Evolutionary conservation across 2,329 filamentous ascomycete genomes (phyloP), one percentile per base, ranked within the genome.

Genomic region (Hirsutella rhossiliensis): DNA sequence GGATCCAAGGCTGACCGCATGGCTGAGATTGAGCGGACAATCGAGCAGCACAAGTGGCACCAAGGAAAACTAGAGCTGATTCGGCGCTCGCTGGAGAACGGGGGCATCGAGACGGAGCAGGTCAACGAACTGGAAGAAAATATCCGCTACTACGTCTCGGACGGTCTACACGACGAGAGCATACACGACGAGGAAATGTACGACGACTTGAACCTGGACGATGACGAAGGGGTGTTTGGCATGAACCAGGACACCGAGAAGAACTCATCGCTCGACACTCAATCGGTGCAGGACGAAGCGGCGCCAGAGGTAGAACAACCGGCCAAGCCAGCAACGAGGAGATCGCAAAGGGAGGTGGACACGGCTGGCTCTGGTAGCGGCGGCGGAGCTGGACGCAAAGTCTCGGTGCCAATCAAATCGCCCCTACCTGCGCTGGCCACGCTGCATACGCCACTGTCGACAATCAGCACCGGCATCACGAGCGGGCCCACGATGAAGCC

Each of bases 41-140:
- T 89, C 54, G 92, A 98, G 62, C 80, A 84, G 55, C 90, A 97
- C 71, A 96, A 95, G 65, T 97, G 87, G 85, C 92, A 98, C 61
- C 85, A 94, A 59, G 79, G 80, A 51, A 95, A 94, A 61, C 73
- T 98, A 50, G 92, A 98, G 65, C 73, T 97, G 46, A 80, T 97
- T 56, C 79, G 90, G 56, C 80, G 92, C 53, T 86, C 87, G 27
- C 69, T 98, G 52, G 89, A 97, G 60, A 98, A 98, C 58, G 90
- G 88, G 45, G 87, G 83, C 50, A 78, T 97, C 52, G 90, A 97
- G 46, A 76, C 83, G 18, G 85, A 89, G 5, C 82, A 92, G 61
- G 89, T 98, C 53, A 82, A 79, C 50, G 86, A 92, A 2, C 70
- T 97, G 43, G 87, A 96, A 62, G 90, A 97, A 54, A 83, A 80